Conservation (phyloP, 345 rosid genomes). For the Streptanthus diversifolius region DNA sequence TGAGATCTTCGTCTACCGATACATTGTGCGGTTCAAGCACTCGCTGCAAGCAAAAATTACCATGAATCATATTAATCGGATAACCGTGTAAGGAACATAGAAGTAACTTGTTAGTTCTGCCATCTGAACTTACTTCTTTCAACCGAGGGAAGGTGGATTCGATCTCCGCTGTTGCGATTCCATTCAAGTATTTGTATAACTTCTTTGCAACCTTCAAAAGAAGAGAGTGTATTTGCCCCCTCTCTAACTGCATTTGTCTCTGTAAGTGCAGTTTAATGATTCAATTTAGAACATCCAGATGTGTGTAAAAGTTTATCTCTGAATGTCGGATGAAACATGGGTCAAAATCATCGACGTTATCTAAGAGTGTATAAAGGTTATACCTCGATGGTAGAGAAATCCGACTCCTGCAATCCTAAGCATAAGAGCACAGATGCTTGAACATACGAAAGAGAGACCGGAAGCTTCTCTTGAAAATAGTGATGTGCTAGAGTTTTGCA, state of each 20-base stretch:
- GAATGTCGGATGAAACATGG: not conserved
- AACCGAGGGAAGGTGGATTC: constrained; percentile 59
- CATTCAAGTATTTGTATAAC: constrained; percentile 57
- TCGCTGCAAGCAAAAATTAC: constrained; percentile 45
- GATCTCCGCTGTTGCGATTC: constrained; percentile 60
- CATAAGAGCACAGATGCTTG: constrained; percentile 83
- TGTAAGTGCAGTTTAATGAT: constrained; percentile 36
- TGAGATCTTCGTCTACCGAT: constrained; percentile 85
- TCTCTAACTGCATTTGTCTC: constrained; percentile 83
- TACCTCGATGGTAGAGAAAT: constrained; percentile 70
- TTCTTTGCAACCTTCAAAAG: constrained; percentile 76
- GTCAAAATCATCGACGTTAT: not conserved
- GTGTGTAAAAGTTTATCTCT: constrained; percentile 2
- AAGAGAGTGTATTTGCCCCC: constrained; percentile 59
- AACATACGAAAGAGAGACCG: constrained; percentile 63
- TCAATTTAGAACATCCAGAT: not conserved
- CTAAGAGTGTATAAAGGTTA: constrained; percentile 9
- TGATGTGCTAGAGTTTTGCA: constrained; percentile 64
- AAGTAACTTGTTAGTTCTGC: not conserved
- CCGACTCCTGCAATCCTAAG: constrained; percentile 78
- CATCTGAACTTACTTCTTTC: constrained; percentile 61
- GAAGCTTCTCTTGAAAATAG: constrained; percentile 82
- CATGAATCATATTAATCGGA: constrained; percentile 15
- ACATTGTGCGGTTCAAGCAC: constrained; percentile 68
- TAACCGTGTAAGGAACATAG: constrained; percentile 1